Evolutionary conservation across 2,329 filamentous ascomycete genomes (phyloP), one percentile per base, ranked within the genome.

Genomic region (Paracorniculantispora psalliotae): DNA sequence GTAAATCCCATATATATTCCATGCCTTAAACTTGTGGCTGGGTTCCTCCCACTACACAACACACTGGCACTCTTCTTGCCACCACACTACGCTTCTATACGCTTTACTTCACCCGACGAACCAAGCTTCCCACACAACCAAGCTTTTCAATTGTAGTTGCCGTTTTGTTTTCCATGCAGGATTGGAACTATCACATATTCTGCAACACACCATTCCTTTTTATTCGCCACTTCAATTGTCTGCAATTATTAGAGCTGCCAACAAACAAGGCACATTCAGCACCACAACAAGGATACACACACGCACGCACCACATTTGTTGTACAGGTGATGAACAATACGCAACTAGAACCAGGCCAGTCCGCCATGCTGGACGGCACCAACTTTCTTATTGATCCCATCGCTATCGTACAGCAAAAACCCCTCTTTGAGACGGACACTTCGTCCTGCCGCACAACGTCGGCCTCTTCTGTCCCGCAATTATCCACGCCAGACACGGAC

Each of bases 361-460:
- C 55, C 35, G 55, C 55, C 47, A 57, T 57, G 55, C 47, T 57
- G 17, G 46, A 48, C 12, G 47, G 37, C 15, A 33, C 37, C 46
- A 51, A 51, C 19, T 8, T 57, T 8, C 39, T 47, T 37, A 57
- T 57, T 19, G 46, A 57, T 8, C 55, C 55, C 9, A 35, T 23
- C 19, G 46, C 55, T 7, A 46, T 57, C 47, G 4, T 50, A n/a
- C 55, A 51, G 15, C 30, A 56, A 13, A 23, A 25, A 10, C 44
- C 30, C 15, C 30, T 37, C 28, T 51, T 43, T 46, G 55, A 57
- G 28, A 13, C n/a, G 12, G 55, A 57, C 47, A 51, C 46, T n/a
- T 41, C 46, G 15, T 57, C 55, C 25, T 51, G 35, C n/a, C 54
- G 54, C 25, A 57, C 54, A 47, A 57, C 55, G 43, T 57, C 55